Conservation (phyloP, 2,329 filamentous ascomycete species). For the Cladosporium colombiae region DNA sequence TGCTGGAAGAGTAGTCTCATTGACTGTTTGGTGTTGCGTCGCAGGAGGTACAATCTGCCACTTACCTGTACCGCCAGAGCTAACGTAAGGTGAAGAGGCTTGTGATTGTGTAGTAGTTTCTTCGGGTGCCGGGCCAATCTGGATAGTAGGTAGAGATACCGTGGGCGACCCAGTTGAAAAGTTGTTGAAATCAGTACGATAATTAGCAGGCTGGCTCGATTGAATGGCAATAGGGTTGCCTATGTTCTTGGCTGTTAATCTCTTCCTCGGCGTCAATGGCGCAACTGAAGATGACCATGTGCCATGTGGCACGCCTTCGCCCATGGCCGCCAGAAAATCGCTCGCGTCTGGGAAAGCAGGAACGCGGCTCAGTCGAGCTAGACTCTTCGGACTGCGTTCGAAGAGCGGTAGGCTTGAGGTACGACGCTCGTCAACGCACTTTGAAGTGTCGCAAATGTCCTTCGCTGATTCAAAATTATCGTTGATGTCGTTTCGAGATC, state of each 20-base stretch:
- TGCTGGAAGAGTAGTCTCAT: background rate
- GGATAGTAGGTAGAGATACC: background rate
- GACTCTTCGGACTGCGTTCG: background rate
- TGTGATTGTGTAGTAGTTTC: background rate
- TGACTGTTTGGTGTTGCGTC: background rate
- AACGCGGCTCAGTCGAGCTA: conserved; percentile 12
- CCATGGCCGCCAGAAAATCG: conserved; percentile 5
- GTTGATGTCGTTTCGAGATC: background rate
- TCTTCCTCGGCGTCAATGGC: background rate
- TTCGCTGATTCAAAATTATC: background rate
- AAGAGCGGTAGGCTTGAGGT: background rate
- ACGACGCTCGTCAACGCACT: background rate
- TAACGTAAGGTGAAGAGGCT: background rate
- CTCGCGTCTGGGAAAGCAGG: conserved; percentile 4
- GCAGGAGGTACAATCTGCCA: background rate
- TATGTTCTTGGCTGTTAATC: conserved; percentile 2
- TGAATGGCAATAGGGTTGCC: background rate
- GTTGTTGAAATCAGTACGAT: background rate
- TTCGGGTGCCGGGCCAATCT: background rate
- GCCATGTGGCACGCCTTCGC: background rate
- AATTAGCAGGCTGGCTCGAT: background rate
- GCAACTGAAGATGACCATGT: background rate
- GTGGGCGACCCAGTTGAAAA: background rate
- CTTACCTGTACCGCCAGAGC: background rate
- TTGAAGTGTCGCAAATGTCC: background rate